phyloP scores from a whole-genome alignment of 2,329 filamentous ascomycete species.

The Clonostachys rhizophaga region DNA sequence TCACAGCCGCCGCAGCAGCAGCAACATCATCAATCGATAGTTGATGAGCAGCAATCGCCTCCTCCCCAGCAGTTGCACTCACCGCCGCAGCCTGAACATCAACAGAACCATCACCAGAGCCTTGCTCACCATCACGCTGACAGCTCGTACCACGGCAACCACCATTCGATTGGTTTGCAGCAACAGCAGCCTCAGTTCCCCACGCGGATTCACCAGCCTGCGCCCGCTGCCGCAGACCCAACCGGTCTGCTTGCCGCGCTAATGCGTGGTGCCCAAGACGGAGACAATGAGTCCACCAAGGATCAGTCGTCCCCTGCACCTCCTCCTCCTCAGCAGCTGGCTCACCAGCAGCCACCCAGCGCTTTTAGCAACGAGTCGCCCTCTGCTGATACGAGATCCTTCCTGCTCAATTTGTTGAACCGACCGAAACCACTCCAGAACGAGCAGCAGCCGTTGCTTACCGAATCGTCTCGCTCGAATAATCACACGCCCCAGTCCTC shows the following conservation, averaged over 20 bases:
- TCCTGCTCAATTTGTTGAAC: constrained; percentile 81
- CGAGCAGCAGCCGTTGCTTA: constrained; percentile 36
- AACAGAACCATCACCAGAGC: constrained; percentile 8
- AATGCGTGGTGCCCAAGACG: constrained; percentile 52
- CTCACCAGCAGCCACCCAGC: constrained; percentile 12
- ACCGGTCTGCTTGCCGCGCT: constrained; percentile 54
- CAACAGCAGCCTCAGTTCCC: constrained; percentile 15
- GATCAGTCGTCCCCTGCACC: constrained; percentile 10
- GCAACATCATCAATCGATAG: constrained; percentile 8
- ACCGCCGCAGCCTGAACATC: constrained; percentile 7
- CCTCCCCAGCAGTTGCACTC: constrained; percentile 5
- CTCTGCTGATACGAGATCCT: constrained; percentile 71
- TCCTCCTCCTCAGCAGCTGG: constrained; percentile 9
- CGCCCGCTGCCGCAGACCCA: constrained; percentile 50
- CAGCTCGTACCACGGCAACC: constrained; percentile 5
- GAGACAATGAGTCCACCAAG: constrained; percentile 23
- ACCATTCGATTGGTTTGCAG: constrained; percentile 6
- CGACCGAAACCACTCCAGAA: constrained; percentile 65
- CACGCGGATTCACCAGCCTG: constrained; percentile 49
- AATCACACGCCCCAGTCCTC: constrained; percentile 39
- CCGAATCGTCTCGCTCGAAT: constrained; percentile 34
- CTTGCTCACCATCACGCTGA: constrained; percentile 8
- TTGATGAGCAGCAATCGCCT: constrained; percentile 6
- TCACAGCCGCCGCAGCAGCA: constrained; percentile 13
- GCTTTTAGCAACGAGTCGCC: constrained; percentile 46